These are phyloP conservation scores for Tylopilus subfusipes DNA, from an alignment of 768 basidiomycete genomes.

Conservation along the genomic window DNA sequence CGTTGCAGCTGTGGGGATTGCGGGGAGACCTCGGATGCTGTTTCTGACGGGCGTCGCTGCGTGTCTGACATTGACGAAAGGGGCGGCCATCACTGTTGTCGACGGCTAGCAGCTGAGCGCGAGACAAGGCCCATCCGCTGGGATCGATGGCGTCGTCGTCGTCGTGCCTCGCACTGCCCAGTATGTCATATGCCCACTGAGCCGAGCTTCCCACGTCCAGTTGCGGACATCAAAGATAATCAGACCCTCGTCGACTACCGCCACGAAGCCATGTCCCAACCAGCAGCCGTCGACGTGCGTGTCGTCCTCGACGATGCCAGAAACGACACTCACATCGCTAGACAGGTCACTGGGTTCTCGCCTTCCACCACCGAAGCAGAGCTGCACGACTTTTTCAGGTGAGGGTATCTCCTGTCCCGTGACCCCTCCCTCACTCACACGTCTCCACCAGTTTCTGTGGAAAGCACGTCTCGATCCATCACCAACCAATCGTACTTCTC, in stretches of 20 bases:
- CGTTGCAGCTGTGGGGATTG: conserved; percentile 19
- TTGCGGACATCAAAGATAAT: background rate
- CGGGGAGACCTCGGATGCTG: conserved; percentile 31
- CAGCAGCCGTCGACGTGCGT: conserved; percentile 37
- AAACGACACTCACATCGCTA: background rate
- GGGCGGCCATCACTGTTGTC: conserved; percentile 20
- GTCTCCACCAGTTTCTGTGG: conserved; percentile 71
- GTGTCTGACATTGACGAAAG: conserved; percentile 6
- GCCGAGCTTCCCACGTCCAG: conserved; percentile 10
- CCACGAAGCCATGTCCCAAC: conserved; percentile 17
- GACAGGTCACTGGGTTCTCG: conserved; percentile 70
- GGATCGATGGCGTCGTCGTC: conserved; percentile 5
- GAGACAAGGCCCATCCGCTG: background rate
- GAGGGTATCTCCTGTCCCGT: conserved; percentile 22
- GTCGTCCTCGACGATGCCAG: background rate
- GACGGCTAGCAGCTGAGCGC: background rate
- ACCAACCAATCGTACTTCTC: background rate
- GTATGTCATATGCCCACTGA: conserved; percentile 10
- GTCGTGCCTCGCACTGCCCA: conserved; percentile 12
- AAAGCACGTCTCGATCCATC: conserved; percentile 43
- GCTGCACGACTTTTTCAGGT: conserved; percentile 82
- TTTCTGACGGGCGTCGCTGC: conserved; percentile 2
- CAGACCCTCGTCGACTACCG: background rate
- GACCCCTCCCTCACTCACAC: conserved; percentile 3
- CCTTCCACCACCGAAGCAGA: conserved; percentile 61